Percentiles rank a stretch among this genome's conserved stretches.
Evolutionary conservation across 2,329 filamentous ascomycete genomes (phyloP).

Genomic region (Chaetothyriales sp.): DNA sequence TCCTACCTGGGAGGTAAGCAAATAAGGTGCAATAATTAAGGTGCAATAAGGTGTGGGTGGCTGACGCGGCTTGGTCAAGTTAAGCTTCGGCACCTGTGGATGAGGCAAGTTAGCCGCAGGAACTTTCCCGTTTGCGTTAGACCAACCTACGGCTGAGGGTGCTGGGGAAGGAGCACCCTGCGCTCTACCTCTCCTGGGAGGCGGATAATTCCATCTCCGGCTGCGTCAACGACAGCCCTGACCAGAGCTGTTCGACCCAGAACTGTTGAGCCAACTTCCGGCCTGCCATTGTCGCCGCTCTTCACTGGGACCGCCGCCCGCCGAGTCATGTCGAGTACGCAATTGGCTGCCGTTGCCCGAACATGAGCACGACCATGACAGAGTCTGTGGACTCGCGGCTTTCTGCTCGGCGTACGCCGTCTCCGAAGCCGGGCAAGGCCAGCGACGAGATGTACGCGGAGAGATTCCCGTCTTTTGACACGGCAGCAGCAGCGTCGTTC

Average conservation of each 20-base stretch:
- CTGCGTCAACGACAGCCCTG: background rate
- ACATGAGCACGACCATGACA: slow-evolving; percentile 18
- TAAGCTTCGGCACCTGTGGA: background rate
- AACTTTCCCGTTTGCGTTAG: background rate
- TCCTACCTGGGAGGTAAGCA: no score
- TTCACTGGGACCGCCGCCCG: background rate
- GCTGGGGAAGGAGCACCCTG: no score
- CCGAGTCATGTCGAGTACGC: background rate
- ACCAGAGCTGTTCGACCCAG: background rate
- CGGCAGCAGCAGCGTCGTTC: slow-evolving; percentile 6
- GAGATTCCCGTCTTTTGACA: slow-evolving; percentile 30
- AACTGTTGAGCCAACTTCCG: background rate
- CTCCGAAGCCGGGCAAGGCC: slow-evolving; percentile 7
- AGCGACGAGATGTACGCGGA: slow-evolving; percentile 25
- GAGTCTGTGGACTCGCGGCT: slow-evolving; percentile 14
- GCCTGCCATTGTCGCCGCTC: background rate
- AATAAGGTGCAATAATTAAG: background rate
- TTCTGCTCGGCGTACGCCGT: slow-evolving; percentile 13
- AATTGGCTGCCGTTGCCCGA: background rate
- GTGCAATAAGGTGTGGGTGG: no score
- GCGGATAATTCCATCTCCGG: background rate
- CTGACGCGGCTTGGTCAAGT: background rate
- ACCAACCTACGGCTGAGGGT: background rate
- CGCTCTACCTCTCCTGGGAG: no score
- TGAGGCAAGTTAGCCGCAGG: background rate